Base-by-base conservation (phyloP, 768 basidiomycete genomes). In the Pisolithus orientalis region DNA sequence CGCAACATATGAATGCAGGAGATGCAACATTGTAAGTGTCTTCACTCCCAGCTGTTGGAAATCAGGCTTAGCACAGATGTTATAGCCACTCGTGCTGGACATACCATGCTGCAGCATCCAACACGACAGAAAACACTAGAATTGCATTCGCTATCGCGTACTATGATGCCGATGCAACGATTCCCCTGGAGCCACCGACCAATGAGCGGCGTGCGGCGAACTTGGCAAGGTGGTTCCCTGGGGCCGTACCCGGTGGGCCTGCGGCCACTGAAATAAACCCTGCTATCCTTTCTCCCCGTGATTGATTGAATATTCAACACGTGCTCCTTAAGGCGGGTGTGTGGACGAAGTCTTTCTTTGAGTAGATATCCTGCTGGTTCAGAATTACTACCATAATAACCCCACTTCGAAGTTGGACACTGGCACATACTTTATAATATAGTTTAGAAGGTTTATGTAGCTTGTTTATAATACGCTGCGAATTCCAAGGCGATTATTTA, bases 21-120 rank as follows among this genome's bases (percentile, higher is more conserved):
- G 51, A 52, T 28, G 51, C 51, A 6, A 52, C 44, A 6, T 52
- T 52, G 51, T 52, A 34, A 52, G 51, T 46, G 10, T 13, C 21
- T 24, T 24, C 10, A 7, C 7, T 17, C 16, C 24, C 32, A 25
- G 10, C 37, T 37, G 16, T 6, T 8, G 31, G 21, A 38, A 37
- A 28, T 17, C 38, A 34, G 38, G 21, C 47, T 49, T 9, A 49
- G 10, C n/a, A 8, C 14, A 21, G 9, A 11, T 29, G 27, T 29
- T 6, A 39, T 44, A 52, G 51, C 44, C 51, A 52, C 51, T 52
- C 51, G 13, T 52, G 51, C 14, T 52, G 51, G 51, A 52, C 51
- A 4, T 52, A 52, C 51, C 51, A 52, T 29, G 51, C 51, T n/a
- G 51, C 51, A 11, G 34, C 31, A 4, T 43, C 51, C 6, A 52